Evolutionary conservation across 108 stramenopile species (phyloP).

Genomic region (Pseudonitzschia delicatissima): DNA sequence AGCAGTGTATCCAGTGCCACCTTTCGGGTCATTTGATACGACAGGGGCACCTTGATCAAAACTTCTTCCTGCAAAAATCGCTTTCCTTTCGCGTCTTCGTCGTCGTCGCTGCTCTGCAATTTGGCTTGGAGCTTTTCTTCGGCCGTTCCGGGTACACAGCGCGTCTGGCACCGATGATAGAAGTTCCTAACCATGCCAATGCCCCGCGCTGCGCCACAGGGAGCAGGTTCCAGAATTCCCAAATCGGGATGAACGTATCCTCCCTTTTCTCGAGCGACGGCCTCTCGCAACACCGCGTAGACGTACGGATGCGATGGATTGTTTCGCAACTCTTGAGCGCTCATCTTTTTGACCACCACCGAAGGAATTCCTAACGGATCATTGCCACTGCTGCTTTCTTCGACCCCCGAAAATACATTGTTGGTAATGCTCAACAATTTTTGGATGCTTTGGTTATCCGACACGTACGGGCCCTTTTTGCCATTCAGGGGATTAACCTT

Average conservation of each 20-base stretch:
- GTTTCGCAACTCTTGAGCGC: background rate
- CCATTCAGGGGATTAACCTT: too few relatives aligned
- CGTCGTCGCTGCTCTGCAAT: background rate
- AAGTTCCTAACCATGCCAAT: conserved; percentile 71
- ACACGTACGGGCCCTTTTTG: too few relatives aligned
- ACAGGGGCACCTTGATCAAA: conserved; percentile 63
- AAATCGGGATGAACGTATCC: conserved; percentile 87
- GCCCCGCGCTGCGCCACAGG: conserved; percentile 69
- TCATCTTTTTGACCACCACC: background rate
- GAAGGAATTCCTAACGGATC: background rate
- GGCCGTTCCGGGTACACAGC: conserved; percentile 61
- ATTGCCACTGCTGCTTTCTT: background rate
- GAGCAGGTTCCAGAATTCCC: conserved; percentile 74
- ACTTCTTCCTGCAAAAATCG: conserved; percentile 56
- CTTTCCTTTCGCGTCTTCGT: background rate
- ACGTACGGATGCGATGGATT: conserved; percentile 65
- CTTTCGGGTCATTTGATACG: conserved; percentile 76
- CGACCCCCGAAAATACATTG: background rate
- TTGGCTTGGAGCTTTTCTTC: conserved; percentile 38
- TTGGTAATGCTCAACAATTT: background rate
- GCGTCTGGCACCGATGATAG: conserved; percentile 63
- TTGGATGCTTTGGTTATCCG: background rate
- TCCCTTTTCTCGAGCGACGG: conserved; percentile 59
- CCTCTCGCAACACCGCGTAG: conserved; percentile 66
- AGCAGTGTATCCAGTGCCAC: conserved; percentile 60